Conservation (phyloP, 1,139 yeast species). For the Kurtzmaniella quercitrusa region DNA sequence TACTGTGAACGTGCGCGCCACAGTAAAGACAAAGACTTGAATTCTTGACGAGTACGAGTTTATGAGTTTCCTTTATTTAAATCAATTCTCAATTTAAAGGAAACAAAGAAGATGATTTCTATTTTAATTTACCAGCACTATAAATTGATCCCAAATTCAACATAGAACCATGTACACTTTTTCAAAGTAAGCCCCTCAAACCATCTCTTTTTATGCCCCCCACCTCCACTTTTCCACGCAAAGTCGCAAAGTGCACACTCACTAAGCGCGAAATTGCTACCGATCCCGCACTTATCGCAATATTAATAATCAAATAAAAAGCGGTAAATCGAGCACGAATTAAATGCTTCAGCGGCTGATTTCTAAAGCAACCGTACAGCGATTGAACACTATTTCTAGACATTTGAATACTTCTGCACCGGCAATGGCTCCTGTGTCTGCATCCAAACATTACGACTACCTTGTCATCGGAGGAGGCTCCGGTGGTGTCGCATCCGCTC, state of each 20-base stretch:
- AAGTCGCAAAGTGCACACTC: background rate
- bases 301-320: background rate
- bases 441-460: conserved; percentile 68
- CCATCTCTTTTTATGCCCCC: background rate
- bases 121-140: no score
- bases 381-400: conserved; percentile 19
- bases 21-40: no score
- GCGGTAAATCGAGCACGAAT: background rate
- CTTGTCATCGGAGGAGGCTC: conserved; percentile 99
- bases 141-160: no score
- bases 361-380: conserved; percentile 11
- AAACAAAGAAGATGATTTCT: no score
- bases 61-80: no score
- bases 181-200: no score
- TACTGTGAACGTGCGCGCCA: no score
- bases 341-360: background rate
- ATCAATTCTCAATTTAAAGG: no score
- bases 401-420: conserved; percentile 22
- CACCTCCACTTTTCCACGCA: background rate
- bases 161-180: no score
- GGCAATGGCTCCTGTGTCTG: conserved; percentile 48
- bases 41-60: no score
- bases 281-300: background rate
- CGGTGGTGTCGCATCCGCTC: conserved; percentile 96
- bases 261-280: no score